Conservation (phyloP, 192 early-diverging fungal species). For the Entomortierella beljakovae region DNA sequence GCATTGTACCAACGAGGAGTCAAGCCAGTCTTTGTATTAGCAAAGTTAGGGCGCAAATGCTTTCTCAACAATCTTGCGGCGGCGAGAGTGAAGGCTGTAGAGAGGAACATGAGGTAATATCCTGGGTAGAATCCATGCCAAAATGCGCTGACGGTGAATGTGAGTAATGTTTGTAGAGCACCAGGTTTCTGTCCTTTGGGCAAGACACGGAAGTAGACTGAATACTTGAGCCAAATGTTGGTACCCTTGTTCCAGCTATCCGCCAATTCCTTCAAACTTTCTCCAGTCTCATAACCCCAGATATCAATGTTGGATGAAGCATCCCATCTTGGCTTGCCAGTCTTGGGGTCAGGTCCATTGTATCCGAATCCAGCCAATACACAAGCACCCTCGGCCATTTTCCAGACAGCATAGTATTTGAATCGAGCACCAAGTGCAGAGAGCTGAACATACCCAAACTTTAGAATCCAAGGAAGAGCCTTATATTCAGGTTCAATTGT, state of each 20-base stretch:
- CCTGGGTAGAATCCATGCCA: slow-evolving; percentile 98
- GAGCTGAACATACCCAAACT: slow-evolving; percentile 69
- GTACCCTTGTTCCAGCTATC: slow-evolving; percentile 95
- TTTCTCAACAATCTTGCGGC: slow-evolving; percentile 28
- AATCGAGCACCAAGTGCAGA: slow-evolving; percentile 71
- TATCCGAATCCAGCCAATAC: slow-evolving; percentile 86
- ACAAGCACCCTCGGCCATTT: slow-evolving; percentile 88
- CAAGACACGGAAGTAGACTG: slow-evolving; percentile 81
- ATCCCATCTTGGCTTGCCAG: slow-evolving; percentile 74
- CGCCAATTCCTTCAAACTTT: slow-evolving; percentile 78
- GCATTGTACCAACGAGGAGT: slow-evolving; percentile 71
- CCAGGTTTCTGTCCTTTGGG: slow-evolving; percentile 64
- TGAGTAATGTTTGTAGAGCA: slow-evolving; percentile 72
- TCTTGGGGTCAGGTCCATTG: slow-evolving; percentile 69
- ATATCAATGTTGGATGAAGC: slow-evolving; percentile 81
- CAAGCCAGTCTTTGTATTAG: slow-evolving; percentile 16
- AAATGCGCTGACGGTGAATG: slow-evolving; percentile 87
- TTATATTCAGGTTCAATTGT: slow-evolving; percentile 47
- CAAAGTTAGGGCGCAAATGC: slow-evolving; percentile 19
- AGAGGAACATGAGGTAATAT: slow-evolving; percentile 74
- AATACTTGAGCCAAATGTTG: slow-evolving; percentile 87
- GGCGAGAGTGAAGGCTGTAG: slow-evolving; percentile 16
- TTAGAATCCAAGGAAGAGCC: slow-evolving; percentile 38
- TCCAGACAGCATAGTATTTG: slow-evolving; percentile 95
- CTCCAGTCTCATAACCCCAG: slow-evolving; percentile 76